Conservation (phyloP, 768 basidiomycete species). For the Vishniacozyma victoriae region DNA sequence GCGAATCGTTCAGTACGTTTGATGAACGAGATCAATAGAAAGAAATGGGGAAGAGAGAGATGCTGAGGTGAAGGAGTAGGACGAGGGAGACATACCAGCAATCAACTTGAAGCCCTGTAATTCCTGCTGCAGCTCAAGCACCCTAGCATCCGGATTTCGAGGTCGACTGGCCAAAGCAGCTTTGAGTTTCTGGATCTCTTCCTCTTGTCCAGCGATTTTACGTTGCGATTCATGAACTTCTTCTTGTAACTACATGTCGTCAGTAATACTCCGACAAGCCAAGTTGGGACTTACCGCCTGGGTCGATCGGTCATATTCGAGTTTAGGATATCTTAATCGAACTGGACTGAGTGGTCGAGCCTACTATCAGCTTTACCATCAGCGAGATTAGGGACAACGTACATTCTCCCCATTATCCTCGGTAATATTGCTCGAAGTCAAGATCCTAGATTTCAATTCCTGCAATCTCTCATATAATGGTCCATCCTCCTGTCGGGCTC, state of each 20-base stretch:
- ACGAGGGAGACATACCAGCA: constrained; percentile 24
- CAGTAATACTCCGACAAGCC: too few species aligned
- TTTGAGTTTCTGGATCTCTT: constrained; percentile 77
- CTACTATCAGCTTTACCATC: constrained; percentile 5
- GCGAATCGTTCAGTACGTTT: background rate
- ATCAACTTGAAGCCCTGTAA: constrained; percentile 69
- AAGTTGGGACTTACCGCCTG: constrained; percentile 64
- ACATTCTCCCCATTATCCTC: constrained; percentile 53
- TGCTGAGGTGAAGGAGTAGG: background rate
- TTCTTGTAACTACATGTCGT: constrained; percentile 55
- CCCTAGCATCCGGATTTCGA: constrained; percentile 66
- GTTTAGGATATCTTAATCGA: constrained; percentile 60
- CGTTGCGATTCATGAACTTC: constrained; percentile 72
- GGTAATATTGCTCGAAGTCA: constrained; percentile 74
- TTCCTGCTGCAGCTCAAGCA: constrained; percentile 65
- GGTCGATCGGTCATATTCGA: constrained; percentile 71
- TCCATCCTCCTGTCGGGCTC: constrained; percentile 8
- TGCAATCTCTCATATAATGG: constrained; percentile 37
- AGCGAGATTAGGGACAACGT: background rate
- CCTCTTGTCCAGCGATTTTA: constrained; percentile 71
- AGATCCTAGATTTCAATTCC: constrained; percentile 44
- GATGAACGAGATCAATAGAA: background rate
- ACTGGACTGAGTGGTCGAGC: constrained; percentile 74
- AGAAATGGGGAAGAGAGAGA: background rate
- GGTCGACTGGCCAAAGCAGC: constrained; percentile 68